Evolutionary conservation across 495 filamentous ascomycete genomes (phyloP).

Genomic region (Daldinia vernicosa): DNA sequence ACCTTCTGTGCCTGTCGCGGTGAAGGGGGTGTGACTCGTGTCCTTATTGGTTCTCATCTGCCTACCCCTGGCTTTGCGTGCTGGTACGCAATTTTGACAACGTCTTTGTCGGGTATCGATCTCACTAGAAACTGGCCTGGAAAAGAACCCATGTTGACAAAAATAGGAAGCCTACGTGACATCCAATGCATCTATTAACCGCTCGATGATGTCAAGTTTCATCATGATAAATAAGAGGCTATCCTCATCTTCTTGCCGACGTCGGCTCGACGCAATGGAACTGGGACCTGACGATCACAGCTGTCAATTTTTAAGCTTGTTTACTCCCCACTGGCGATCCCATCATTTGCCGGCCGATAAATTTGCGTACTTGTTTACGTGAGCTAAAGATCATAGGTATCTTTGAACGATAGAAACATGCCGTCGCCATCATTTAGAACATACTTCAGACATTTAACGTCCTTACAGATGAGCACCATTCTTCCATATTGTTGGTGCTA

Average conservation of each 20-base stretch:
- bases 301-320: constrained; percentile 36
- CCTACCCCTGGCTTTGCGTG: constrained; percentile 26
- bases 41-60: constrained; percentile 15
- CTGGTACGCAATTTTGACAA: constrained; percentile 26
- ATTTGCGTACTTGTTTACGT: constrained; percentile 1
- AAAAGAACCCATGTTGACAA: neutral
- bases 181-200: constrained; percentile 16
- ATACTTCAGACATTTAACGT: neutral
- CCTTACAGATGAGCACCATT: constrained; percentile 9
- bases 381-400: neutral
- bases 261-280: neutral
- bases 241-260: neutral
- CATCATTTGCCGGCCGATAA: constrained; percentile 13
- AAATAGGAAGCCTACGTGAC: constrained; percentile 8
- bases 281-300: constrained; percentile 33
- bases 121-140: neutral
- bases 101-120: constrained; percentile 13
- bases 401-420: neutral
- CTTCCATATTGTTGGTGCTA: constrained; percentile 25
- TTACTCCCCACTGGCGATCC: constrained; percentile 16
- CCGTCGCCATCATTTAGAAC: neutral
- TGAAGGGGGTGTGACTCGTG: constrained; percentile 17
- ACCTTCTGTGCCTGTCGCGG: neutral
- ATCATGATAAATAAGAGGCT: neutral
- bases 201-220: constrained; percentile 19